Base-by-base conservation (phyloP, 441 rosid genomes). In the Aquilaria agallochum region DNA sequence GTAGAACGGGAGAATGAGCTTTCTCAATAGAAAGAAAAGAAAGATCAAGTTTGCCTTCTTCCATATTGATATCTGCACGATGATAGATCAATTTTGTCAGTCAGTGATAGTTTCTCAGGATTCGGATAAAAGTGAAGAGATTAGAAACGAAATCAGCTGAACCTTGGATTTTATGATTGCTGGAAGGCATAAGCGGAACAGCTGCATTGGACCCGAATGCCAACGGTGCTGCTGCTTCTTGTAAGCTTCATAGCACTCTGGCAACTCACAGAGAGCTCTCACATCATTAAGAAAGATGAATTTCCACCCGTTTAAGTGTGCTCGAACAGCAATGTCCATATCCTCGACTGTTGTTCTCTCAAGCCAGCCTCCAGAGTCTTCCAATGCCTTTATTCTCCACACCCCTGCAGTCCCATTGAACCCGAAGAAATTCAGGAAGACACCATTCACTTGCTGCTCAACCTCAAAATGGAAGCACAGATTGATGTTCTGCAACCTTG, bases 181-280 rank as follows among this genome's bases (percentile, higher is more conserved):
- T 42, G 96, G 94, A 53, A 92, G 92, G 56, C 98, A 92, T 53
- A 92, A 50, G 12, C 98, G 86, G 66, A 92, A 90, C 5, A 92
- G 86, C 69, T 92, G 98, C 98, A 92, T 92, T 0, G 98, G 98
- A 65, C 98, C 98, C 0, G 98, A 92, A 60, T 92, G 98, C 98
- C 98, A 92, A 2, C 98, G 86, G 64, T 92, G 97, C 63, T 93
- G 98, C 47, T 90, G 96, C 60, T 92, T 92, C 80, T 86, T 92
- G 65, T 92, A 92, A 66, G 98, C 93, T 80, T 89, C 98, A 69
- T 92, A 90, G 55, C 88, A 92, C 69, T 90, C 98, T 0, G 98
- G 98, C 61, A 92, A 66, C 66, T 92, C 98, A 20, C 98, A 92
- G 6, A 89, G 82, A 40, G 88, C 96, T 71, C 73, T 80, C 10